Evolutionary conservation across 306 rosid genomes (phyloP), one percentile per base, ranked within the genome.

Genomic region (peach (Prunus persica)): DNA sequence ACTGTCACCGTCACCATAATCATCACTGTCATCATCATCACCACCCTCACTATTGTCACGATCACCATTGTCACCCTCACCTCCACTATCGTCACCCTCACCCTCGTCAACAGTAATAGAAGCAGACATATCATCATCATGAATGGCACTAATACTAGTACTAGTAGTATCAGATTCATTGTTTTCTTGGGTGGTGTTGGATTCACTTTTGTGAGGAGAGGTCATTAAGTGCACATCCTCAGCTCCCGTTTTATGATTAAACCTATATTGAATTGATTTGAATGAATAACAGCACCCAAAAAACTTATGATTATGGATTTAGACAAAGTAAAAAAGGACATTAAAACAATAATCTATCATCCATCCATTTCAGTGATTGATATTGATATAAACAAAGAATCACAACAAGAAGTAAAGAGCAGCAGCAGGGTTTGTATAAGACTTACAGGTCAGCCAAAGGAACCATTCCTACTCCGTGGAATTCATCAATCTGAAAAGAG

Each of bases 371-470:
- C 41, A 34, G 8, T 34, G 41, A 34, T 34, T 34, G 41, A 34
- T 34, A 34, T 0, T 34, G 41, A 6, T 34, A 34, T 34, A 34
- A 34, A 34, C 41, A 34, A 34, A 34, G 41, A 7, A 34, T 34
- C 41, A 34, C 41, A 34, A 34, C 41, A 34, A 34, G 41, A 34
- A 34, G 41, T 34, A 9, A 24, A 41, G 14, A 61, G 50, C 19
- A 38, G 13, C 18, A 60, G 1, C 19, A 62, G 14, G 61, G 41
- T 27, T 32, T 2, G 32, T 11, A 25, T 51, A 1, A 14, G 75
- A 83, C 98, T 82, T 88, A 94, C 98, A 94, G 81, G 67, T 94
- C 97, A 46, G 98, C 97, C 82, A 91, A 71, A 57, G 97, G 98
- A 66, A 94, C 98, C 98, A 94, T 91, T 76, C 98, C 98, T 66